A percentile compares a stretch with the other conserved stretches of the same genome.
phyloP scores from a whole-genome alignment of 129 eudicot species.

The Kitagawia praeruptora region DNA sequence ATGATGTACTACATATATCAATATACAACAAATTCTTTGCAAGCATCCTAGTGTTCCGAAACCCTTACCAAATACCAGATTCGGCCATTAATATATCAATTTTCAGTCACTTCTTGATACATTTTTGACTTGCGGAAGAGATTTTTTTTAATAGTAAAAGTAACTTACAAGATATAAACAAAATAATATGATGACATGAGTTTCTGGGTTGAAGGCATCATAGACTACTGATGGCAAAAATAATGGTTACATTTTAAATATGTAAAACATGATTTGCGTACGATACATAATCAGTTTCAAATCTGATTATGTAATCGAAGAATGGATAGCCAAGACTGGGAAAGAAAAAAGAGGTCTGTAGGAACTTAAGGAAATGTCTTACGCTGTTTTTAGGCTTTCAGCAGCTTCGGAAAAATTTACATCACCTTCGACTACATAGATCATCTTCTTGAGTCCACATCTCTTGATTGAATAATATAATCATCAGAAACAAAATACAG shows the following conservation, averaged over 20 bases:
- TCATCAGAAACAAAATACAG: not conserved
- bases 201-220: not conserved
- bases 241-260: not conserved
- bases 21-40: not conserved
- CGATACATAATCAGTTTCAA: not conserved
- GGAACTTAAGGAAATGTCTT: constrained; percentile 23
- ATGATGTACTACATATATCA: not conserved
- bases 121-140: not conserved
- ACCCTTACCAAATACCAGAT: not conserved
- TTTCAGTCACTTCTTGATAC: not conserved
- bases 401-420: constrained; percentile 80
- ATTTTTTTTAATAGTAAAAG: not conserved
- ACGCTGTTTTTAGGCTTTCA: constrained; percentile 98
- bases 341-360: constrained; percentile 6
- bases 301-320: not conserved
- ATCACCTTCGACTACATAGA: constrained; percentile 92
- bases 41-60: not conserved
- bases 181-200: not conserved
- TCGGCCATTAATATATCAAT: not conserved
- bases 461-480: constrained; percentile 35
- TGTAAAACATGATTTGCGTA: not conserved
- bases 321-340: not conserved
- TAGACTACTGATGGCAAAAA: not conserved
- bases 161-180: not conserved
- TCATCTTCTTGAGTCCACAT: constrained; percentile 87